Base-by-base conservation (phyloP, 2,329 filamentous ascomycete species). In the Exophiala spinifera region DNA sequence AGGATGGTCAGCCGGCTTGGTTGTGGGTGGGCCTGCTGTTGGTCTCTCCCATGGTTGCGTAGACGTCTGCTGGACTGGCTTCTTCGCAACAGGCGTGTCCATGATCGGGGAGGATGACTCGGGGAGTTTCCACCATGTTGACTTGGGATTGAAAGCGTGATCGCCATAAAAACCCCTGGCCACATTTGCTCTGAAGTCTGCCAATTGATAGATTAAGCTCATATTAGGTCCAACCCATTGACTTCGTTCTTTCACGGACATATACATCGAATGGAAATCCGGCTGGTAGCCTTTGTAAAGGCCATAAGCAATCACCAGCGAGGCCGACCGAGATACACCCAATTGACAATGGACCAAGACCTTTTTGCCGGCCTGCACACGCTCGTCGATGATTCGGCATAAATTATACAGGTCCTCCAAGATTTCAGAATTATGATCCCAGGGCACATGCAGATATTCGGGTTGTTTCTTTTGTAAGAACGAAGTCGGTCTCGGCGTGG, bases 181-280 rank as follows among this genome's bases (percentile, higher is more conserved):
- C 33, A 76, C 59, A 39, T 70, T 70, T 13, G 69, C 66, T 50
- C 82, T 76, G 65, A 85, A 86, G 66, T 86, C 83, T 25, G 83
- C 83, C 45, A 86, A 72, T 64, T 86, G 83, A 74, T 86, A 86
- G 65, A 86, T 86, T 52, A 86, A 71, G 61, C 83, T 85, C 83
- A 86, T 86, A 66, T 86, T 86, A 1, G 83, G 83, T 1, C 83
- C 82, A 42, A 86, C 84, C 83, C 83, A 86, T 65, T 80, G 81
- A 71, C 83, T 86, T 56, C 80, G 76, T 63, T 75, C 77, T 70
- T 86, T 86, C 25, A 85, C 82, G 37, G 76, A 73, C 66, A 83
- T 80, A 63, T 86, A 86, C 57, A 83, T 83, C 59, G 83, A 80
- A 66, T 85, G 83, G 36, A 86, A 84, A 63, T 81, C 83, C 62